Base-by-base conservation (phyloP, 2,329 filamentous ascomycete genomes). In the Pseudogymnoascus sp. region DNA sequence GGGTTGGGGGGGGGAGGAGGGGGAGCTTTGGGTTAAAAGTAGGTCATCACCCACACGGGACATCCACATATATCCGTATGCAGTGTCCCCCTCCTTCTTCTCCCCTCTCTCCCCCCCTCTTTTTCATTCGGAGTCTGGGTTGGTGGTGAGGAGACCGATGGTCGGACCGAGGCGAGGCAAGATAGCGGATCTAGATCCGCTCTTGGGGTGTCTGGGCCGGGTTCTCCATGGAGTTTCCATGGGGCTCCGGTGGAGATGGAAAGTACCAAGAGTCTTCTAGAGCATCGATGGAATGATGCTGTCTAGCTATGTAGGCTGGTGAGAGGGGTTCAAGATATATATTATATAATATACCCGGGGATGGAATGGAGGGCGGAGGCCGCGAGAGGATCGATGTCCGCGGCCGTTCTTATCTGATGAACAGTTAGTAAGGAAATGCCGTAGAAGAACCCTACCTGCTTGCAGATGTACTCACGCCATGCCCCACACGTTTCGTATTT, bases 181-280 rank as follows among this genome's bases (percentile, higher is more conserved):
- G 10, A 34, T 28, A 7, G 50, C 50, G 50, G 50, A 56, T 56
- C 50, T 56, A 56, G 50, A 56, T 56, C 50, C 50, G 50, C 50
- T 12, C 25, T 46, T 5, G 10, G 38, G 38, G n/a, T 40, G n/a
- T 40, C 10, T 38, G n/a, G 6, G 36, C 37, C 18, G 11, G 40
- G 18, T 10, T 6, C 18, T 12, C 40, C 16, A 42, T 46, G 21
- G 23, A 2, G 44, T 10, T 6, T 44, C 44, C 21, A 50, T 50
- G 44, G 42, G 21, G 42, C 14, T 12, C n/a, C 21, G 44, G 44
- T 50, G 44, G 44, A 28, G 4, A 10, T 50, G 14, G 14, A 28
- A 6, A 11, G 44, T 16, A 50, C 8, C 4, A 50, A 50, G 1
- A 31, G n/a, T 4, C 23, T 50, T 10, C 5, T 25, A 16, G 44